phyloP scores from a whole-genome alignment of 495 filamentous ascomycete genomes.

The Paragyromitra xinjiangensis region DNA sequence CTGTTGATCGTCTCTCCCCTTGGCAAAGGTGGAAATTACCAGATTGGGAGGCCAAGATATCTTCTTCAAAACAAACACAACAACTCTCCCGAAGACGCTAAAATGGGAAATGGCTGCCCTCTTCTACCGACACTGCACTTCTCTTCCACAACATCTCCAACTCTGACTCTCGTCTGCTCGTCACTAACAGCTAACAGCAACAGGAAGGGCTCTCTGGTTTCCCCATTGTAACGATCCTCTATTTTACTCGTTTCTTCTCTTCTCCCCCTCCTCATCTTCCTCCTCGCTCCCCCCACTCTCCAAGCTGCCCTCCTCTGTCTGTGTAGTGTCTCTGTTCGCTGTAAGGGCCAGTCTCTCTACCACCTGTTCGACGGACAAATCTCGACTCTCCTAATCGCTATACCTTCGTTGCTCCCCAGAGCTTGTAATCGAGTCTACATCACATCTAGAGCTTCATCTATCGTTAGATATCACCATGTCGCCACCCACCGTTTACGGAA shows the following conservation, averaged over 20 bases:
- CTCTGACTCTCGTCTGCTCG: background rate
- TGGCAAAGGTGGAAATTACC: conserved; percentile 35
- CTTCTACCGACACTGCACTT: background rate
- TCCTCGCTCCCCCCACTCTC: conserved; percentile 1
- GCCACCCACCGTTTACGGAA: conserved; percentile 64
- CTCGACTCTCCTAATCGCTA: conserved; percentile 10
- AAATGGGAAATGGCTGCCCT: conserved; percentile 52
- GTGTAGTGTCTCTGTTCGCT: conserved; percentile 22
- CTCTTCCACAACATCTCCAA: conserved; percentile 15
- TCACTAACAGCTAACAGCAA: background rate
- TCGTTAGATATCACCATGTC: conserved; percentile 47
- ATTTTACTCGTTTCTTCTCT: background rate
- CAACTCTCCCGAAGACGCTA: conserved; percentile 35
- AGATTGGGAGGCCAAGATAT: conserved; percentile 40
- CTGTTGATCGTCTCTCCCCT: conserved; percentile 27
- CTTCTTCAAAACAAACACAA: conserved; percentile 53
- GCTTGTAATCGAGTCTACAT: conserved; percentile 45
- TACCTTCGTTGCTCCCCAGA: conserved; percentile 1
- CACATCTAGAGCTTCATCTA: conserved; percentile 24
- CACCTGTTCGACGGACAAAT: conserved; percentile 20
- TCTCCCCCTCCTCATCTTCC: conserved; percentile 1
- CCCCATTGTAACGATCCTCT: background rate
- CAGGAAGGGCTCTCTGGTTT: background rate
- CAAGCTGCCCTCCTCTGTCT: background rate
- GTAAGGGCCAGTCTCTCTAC: conserved; percentile 32